Base-by-base conservation (phyloP, 371 early-diverging fungal species). In the Apophysomyces variabilis region DNA sequence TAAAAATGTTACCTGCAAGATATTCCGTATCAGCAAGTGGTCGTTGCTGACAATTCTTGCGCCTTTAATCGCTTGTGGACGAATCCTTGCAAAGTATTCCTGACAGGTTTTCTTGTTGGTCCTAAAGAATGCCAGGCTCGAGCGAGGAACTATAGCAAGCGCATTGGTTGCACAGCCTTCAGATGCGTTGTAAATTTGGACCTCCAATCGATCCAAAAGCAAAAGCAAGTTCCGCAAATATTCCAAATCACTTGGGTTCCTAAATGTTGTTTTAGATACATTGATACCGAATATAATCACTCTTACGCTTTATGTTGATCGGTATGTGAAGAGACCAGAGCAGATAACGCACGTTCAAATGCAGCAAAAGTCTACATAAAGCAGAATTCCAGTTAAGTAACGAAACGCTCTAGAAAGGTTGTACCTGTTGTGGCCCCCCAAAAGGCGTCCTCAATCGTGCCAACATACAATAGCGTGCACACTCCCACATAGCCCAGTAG, bases 401-500 rank as follows among this genome's bases (percentile, higher is more conserved):
- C 32, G 3, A 26, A 26, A 26, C 32, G 32, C 32, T 26, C 32
- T 26, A 59, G 8, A 11, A 38, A 44, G n/a, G 11, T 13, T 32
- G 39, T 76, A 84, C 83, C 75, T 92, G 91, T 45, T 86, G 85
- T 3, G 93, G 92, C 2, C 86, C 84, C 14, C 95, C 93, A 70
- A 90, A 88, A 0, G 93, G 91, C 4, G 93, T 93, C 12, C 91
- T 79, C 60, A 93, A 70, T 54, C 92, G 75, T 11, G 92, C 84
- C 9, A 90, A 60, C 36, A 93, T 83, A 62, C 91, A 92, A 65
- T 88, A 92, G 38, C 93, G 84, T 8, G 92, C 85, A 4, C 83
- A 76, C 70, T 94, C 93, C 93, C 93, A 93, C 41, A 89, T 71
- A 0, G 84, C 86, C 95, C 95, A 94, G 62, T 85, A 91, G 18